These are phyloP conservation scores for Hypoxylon intermedium DNA, from an alignment of 495 filamentous ascomycete species.

Conservation along the genomic window DNA sequence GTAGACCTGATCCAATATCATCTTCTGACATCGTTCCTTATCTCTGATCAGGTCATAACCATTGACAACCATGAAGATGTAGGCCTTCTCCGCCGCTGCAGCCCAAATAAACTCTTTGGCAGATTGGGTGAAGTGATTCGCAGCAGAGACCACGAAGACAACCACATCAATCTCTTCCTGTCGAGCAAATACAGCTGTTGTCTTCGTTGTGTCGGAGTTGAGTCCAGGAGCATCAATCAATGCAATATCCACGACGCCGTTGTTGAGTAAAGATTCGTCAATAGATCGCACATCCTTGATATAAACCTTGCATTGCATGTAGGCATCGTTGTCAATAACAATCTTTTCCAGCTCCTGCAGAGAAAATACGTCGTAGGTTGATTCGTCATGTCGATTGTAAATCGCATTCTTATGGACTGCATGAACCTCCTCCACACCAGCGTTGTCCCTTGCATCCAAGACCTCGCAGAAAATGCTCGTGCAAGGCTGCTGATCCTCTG, in stretches of 20 bases:
- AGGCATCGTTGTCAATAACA: slow-evolving; percentile 83
- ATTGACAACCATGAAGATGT: slow-evolving; percentile 99
- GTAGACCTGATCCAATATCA: slow-evolving; percentile 88
- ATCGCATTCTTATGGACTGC: slow-evolving; percentile 79
- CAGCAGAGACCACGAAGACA: slow-evolving; percentile 96
- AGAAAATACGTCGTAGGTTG: slow-evolving; percentile 85
- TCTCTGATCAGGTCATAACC: slow-evolving; percentile 93
- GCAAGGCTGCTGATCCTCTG: slow-evolving; percentile 98
- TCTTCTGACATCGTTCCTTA: slow-evolving; percentile 79
- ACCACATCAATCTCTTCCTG: slow-evolving; percentile 99
- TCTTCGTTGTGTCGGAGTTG: slow-evolving; percentile 95
- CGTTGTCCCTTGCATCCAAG: slow-evolving; percentile 88
- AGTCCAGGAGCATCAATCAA: slow-evolving; percentile 95
- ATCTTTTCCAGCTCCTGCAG: slow-evolving; percentile 83
- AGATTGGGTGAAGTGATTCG: slow-evolving; percentile 95
- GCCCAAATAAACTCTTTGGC: slow-evolving; percentile 97
- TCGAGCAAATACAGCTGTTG: slow-evolving; percentile 92
- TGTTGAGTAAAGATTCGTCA: slow-evolving; percentile 93
- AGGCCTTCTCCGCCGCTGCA: slow-evolving; percentile 94
- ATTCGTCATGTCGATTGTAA: slow-evolving; percentile 91
- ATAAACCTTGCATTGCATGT: slow-evolving; percentile 96
- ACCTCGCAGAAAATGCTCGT: slow-evolving; percentile 99
- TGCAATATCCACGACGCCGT: slow-evolving; percentile 97
- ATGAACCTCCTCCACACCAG: slow-evolving; percentile 91
- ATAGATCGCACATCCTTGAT: slow-evolving; percentile 89